phyloP scores from a whole-genome alignment of 2,329 filamentous ascomycete species.

The Trichoderma sp. region DNA sequence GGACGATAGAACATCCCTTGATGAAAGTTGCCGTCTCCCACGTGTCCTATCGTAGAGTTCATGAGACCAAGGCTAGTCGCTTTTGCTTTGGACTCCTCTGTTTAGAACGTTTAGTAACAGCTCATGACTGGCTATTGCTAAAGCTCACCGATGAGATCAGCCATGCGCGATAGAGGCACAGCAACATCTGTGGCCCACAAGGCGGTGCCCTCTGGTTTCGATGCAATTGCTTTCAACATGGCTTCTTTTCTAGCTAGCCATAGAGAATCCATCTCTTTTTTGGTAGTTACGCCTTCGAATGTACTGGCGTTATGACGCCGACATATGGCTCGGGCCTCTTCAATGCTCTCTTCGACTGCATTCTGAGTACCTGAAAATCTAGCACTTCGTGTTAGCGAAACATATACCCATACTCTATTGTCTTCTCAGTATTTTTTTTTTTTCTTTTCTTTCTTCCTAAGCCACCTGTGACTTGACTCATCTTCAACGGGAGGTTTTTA shows the following conservation, averaged over 20 bases:
- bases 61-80: conserved; percentile 63
- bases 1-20: conserved; percentile 46
- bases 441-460: no score
- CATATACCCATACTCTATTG: no score
- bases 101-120: neutral
- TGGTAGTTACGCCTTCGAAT: conserved; percentile 68
- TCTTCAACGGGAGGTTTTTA: neutral
- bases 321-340: conserved; percentile 57
- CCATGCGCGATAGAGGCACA: conserved; percentile 70
- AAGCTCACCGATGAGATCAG: conserved; percentile 62
- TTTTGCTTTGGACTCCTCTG: conserved; percentile 65
- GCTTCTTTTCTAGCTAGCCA: conserved; percentile 78
- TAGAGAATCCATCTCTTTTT: conserved; percentile 66
- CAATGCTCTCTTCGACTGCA: conserved; percentile 61
- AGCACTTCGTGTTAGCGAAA: neutral
- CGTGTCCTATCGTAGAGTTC: conserved; percentile 69
- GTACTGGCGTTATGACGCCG: conserved; percentile 52
- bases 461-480: neutral
- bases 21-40: conserved; percentile 76
- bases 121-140: neutral
- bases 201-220: conserved; percentile 59
- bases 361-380: conserved; percentile 65
- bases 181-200: conserved; percentile 83
- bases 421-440: no score
- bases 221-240: conserved; percentile 71